These are phyloP conservation scores for Sporothrix brunneoviolacea DNA, from an alignment of 2,329 filamentous ascomycete genomes.

Conservation along the genomic window DNA sequence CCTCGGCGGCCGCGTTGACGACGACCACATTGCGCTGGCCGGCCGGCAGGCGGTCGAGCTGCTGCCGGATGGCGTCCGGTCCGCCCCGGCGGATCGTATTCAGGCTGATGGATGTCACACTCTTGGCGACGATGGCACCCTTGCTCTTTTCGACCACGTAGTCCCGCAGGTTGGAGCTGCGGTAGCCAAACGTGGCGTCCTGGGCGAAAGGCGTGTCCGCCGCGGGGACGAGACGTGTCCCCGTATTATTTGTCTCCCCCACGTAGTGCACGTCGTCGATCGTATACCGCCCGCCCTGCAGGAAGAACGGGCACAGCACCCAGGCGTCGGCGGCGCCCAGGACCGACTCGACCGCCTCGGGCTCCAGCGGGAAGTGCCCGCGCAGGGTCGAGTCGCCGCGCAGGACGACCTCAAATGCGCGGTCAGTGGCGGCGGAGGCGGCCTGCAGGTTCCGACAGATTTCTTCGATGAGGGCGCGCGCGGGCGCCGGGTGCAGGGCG, in stretches of 20 bases:
- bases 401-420: slow-evolving; percentile 47
- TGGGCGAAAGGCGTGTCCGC: slow-evolving; percentile 48
- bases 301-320: slow-evolving; percentile 53
- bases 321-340: slow-evolving; percentile 46
- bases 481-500: slow-evolving; percentile 43
- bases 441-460: slow-evolving; percentile 44
- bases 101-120: slow-evolving; percentile 38
- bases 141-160: slow-evolving; percentile 49
- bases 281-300: slow-evolving; percentile 51
- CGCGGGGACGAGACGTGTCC: slow-evolving; percentile 37
- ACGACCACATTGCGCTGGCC: slow-evolving; percentile 35
- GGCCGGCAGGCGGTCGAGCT: slow-evolving; percentile 34
- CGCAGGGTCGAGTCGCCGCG: slow-evolving; percentile 63
- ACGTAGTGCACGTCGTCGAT: slow-evolving; percentile 54
- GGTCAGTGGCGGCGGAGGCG: slow-evolving; percentile 33
- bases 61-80: slow-evolving; percentile 34
- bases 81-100: slow-evolving; percentile 35
- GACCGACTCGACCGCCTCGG: slow-evolving; percentile 53
- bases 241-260: slow-evolving; percentile 27
- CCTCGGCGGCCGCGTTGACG: slow-evolving; percentile 42
- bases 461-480: slow-evolving; percentile 40
- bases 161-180: slow-evolving; percentile 44
- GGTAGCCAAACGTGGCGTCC: slow-evolving; percentile 53
- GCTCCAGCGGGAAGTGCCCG: slow-evolving; percentile 82
- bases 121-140: slow-evolving; percentile 24